Evolutionary conservation across 352 stramenopile species (phyloP), one percentile per base, ranked within the genome.

Genomic region (Aphanomyces cochlioides): DNA sequence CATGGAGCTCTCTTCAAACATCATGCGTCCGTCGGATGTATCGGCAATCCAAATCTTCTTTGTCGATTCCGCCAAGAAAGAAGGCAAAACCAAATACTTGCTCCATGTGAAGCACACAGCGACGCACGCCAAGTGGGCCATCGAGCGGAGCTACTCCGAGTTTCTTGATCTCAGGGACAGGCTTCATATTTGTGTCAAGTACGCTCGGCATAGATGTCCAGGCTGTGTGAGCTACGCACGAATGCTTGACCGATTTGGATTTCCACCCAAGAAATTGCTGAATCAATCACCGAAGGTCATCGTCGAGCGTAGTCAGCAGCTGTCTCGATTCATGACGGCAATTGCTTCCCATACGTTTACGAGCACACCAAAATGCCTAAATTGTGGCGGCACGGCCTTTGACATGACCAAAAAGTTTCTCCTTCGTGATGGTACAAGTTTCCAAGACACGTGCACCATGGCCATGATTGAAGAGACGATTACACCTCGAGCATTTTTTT

Each of bases 161-260:
- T 95, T 95, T 72, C 76, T 92, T 28, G 74, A 78, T 60, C 81
- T 95, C 40, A 85, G 85, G 43, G 76, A 87, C 50, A 80, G 87
- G 67, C 76, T 95, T 10, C 76, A 92, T 77, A 90, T 89, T 76
- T 95, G 89, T 75, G 80, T 93, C 54, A 80, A 82, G 36, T 76
- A 74, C 50, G 76, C 83, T 34, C 78, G 78, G n/a, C 81, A 91
- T 48, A 90, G 85, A 28, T 95, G 87, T 38, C 87, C 87, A 2
- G 85, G 87, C 4, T 95, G 87, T 67, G 60, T 85, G 56, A 92
- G 92, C 67, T 95, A 93, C 59, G 67, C 92, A 47, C 15, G 48
- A 6, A 64, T 70, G n/a, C n/a, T 70, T 10, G 64, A 60, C 28
- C 64, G 64, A 13, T 70, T 70, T 61, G 47, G 28, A n/a, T 70